Evolutionary conservation across 768 basidiomycete genomes (phyloP).

Genomic region (Leccinum incarnatum): DNA sequence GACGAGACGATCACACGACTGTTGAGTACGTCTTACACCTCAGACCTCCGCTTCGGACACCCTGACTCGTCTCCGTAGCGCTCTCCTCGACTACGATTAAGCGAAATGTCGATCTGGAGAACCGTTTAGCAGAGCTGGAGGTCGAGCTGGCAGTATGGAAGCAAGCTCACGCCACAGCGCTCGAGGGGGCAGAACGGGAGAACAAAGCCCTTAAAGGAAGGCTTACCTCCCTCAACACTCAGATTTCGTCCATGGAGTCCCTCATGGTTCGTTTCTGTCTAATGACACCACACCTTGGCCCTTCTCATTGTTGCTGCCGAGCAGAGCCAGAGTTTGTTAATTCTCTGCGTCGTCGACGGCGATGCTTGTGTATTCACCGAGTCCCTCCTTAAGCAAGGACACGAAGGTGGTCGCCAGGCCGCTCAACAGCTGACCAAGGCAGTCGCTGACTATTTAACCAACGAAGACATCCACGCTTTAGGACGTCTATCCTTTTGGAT

Average conservation of each 20-base stretch:
- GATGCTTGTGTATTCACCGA: conserved; percentile 65
- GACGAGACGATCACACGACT: conserved; percentile 64
- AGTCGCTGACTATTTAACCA: conserved; percentile 65
- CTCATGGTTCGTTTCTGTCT: conserved; percentile 36
- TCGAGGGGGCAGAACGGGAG: conserved; percentile 63
- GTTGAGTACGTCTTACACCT: conserved; percentile 43
- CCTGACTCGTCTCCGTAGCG: conserved; percentile 38
- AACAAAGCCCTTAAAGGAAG: conserved; percentile 67
- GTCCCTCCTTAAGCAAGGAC: conserved; percentile 58
- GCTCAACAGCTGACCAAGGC: conserved; percentile 65
- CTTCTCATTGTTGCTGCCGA: conserved; percentile 5
- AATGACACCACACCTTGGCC: neutral
- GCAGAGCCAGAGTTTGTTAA: conserved; percentile 64
- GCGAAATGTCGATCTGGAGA: conserved; percentile 62
- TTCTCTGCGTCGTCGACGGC: conserved; percentile 74
- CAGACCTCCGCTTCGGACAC: neutral
- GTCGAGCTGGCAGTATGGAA: conserved; percentile 69
- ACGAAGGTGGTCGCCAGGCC: conserved; percentile 57
- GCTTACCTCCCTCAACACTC: conserved; percentile 59
- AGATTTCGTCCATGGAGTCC: conserved; percentile 57
- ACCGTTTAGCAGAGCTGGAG: conserved; percentile 64
- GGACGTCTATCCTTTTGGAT: conserved; percentile 76
- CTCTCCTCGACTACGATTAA: conserved; percentile 63
- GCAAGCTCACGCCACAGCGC: conserved; percentile 59
- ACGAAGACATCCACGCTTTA: conserved; percentile 57